phyloP scores from a whole-genome alignment of 2,329 filamentous ascomycete species.

The Thielaviopsis euricoi region DNA sequence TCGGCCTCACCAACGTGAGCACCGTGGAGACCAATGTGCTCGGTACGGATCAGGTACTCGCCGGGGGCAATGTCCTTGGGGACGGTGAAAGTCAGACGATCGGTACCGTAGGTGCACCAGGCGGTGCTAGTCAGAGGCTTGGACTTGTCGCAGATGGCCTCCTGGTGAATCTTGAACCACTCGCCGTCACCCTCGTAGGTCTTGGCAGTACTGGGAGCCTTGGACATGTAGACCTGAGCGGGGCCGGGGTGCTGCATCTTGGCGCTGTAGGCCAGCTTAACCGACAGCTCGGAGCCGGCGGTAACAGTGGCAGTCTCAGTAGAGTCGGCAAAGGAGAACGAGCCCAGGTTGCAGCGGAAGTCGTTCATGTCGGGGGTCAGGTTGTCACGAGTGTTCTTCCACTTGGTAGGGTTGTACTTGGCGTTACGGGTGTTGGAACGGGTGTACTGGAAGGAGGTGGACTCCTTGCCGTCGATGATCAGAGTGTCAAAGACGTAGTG shows the following conservation, averaged over 20 bases:
- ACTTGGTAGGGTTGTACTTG: neutral
- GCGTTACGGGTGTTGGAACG: conserved; percentile 18
- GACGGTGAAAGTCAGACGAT: conserved; percentile 26
- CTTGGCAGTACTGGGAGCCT: conserved; percentile 25
- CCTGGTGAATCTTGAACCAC: conserved; percentile 25
- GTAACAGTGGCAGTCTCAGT: conserved; percentile 11
- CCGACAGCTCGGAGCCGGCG: conserved; percentile 31
- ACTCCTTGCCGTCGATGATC: conserved; percentile 24
- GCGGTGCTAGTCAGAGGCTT: conserved; percentile 8
- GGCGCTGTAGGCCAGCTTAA: conserved; percentile 32
- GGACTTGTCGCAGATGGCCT: conserved; percentile 17
- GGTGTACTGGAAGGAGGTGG: conserved; percentile 10
- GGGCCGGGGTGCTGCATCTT: conserved; percentile 29
- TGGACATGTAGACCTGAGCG: conserved; percentile 26
- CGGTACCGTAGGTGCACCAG: conserved; percentile 22
- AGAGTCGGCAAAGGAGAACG: neutral
- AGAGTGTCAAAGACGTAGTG: conserved; percentile 24
- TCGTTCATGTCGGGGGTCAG: conserved; percentile 17
- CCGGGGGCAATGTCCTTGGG: conserved; percentile 24
- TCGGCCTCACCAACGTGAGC: conserved; percentile 17
- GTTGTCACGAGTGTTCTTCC: neutral
- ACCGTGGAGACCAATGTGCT: conserved; percentile 30
- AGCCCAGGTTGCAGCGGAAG: conserved; percentile 19
- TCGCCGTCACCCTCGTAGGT: conserved; percentile 28
- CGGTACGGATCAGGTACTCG: conserved; percentile 28